Percentiles rank a stretch among this genome's conserved stretches.
Conservation (phyloP, 129 eudicot species). For the Heracleum sosnowskyi region DNA sequence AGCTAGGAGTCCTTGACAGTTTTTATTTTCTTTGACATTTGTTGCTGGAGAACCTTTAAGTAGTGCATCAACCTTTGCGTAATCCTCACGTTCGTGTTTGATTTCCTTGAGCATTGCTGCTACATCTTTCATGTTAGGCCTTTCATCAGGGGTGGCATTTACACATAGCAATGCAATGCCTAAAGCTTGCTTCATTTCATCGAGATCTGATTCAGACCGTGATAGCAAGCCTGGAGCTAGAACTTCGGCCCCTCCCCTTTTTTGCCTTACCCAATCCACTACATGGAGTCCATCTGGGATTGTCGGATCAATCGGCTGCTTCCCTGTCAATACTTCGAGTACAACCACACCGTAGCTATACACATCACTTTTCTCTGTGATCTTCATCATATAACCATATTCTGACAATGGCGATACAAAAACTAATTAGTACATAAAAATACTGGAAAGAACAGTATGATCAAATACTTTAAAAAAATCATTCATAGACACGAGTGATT, state of each 20-base stretch:
- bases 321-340: conserved; percentile 62
- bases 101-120: conserved; percentile 84
- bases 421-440: background rate
- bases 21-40: conserved; percentile 9
- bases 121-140: conserved; percentile 84
- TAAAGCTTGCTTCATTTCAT: conserved; percentile 66
- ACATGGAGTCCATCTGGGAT: conserved; percentile 72
- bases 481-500: background rate
- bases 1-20: conserved; percentile 24
- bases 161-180: conserved; percentile 65
- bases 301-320: conserved; percentile 81
- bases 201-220: conserved; percentile 57
- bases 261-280: conserved; percentile 75
- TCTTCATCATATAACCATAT: conserved; percentile 83
- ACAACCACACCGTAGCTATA: conserved; percentile 87
- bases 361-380: conserved; percentile 87
- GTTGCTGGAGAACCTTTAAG: conserved; percentile 51
- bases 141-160: conserved; percentile 57
- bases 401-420: conserved; percentile 27
- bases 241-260: conserved; percentile 53
- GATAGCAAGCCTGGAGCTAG: conserved; percentile 49
- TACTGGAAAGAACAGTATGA: background rate
- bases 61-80: conserved; percentile 57
- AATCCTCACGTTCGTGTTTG: conserved; percentile 71
- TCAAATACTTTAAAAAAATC: background rate